A percentile compares a stretch with the other conserved stretches of the same genome.
Evolutionary conservation across 768 basidiomycete genomes (phyloP).

Genomic region (Panaeolus cyanescens): DNA sequence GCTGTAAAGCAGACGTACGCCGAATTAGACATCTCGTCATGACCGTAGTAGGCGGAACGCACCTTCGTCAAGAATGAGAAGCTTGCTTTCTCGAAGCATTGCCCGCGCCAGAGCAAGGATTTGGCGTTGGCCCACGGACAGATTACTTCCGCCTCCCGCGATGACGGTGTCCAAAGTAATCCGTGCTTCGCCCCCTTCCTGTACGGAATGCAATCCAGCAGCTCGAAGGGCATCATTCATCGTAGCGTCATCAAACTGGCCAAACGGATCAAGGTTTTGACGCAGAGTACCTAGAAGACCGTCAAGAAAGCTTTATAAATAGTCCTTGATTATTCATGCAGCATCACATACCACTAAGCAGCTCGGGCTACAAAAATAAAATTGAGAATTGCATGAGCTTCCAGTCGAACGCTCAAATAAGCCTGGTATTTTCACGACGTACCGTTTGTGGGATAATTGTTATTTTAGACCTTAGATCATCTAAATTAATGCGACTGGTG

Average conservation of each 20-base stretch:
- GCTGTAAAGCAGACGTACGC: conserved; percentile 15
- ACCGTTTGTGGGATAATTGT: conserved; percentile 60
- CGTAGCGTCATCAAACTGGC: conserved; percentile 52
- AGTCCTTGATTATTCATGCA: neutral
- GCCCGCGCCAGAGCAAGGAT: conserved; percentile 69
- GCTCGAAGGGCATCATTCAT: conserved; percentile 42
- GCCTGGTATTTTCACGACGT: neutral
- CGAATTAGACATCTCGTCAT: neutral
- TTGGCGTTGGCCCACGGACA: conserved; percentile 78
- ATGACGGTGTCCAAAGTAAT: conserved; percentile 48
- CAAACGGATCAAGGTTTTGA: conserved; percentile 68
- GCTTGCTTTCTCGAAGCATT: conserved; percentile 55
- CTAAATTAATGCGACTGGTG: conserved; percentile 52
- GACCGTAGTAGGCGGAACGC: neutral
- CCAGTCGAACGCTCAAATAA: neutral
- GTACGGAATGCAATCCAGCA: conserved; percentile 40
- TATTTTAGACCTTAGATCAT: conserved; percentile 55
- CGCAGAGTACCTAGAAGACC: conserved; percentile 49
- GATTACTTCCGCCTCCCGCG: conserved; percentile 62
- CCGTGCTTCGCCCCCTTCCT: conserved; percentile 48
- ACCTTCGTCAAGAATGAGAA: conserved; percentile 62
- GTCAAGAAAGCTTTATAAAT: neutral
- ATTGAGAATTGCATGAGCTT: neutral
- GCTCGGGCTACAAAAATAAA: conserved; percentile 10
- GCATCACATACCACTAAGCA: conserved; percentile 4